Percentiles rank a stretch among this genome's conserved stretches.
Conservation (phyloP, 2,329 filamentous ascomycete genomes). For the Aspergillus sp. region DNA sequence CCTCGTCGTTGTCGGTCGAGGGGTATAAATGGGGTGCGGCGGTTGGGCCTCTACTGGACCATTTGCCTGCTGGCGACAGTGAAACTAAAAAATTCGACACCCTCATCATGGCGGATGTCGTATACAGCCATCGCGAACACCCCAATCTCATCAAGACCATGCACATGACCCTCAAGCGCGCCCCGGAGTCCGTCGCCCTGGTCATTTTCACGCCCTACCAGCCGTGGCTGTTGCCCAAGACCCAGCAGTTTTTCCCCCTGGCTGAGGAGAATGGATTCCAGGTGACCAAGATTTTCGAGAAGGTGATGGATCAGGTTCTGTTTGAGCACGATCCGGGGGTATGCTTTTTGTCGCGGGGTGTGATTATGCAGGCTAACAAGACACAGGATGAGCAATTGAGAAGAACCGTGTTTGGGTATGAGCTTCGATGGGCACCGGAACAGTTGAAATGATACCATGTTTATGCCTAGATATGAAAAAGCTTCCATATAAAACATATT, state of each 20-base stretch:
- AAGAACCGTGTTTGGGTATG: constrained; percentile 74
- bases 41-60: constrained; percentile 48
- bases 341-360: too few species aligned
- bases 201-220: constrained; percentile 94
- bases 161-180: constrained; percentile 53
- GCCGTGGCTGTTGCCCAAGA: constrained; percentile 79
- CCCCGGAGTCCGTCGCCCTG: constrained; percentile 54
- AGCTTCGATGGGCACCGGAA: constrained; percentile 54
- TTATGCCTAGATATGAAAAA: not conserved
- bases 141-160: constrained; percentile 66
- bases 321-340: constrained; percentile 76
- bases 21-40: constrained; percentile 81
- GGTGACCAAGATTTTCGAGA: constrained; percentile 73
- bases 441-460: constrained; percentile 14
- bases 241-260: constrained; percentile 77
- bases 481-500: not conserved
- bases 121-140: constrained; percentile 89
- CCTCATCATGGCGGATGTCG: constrained; percentile 75
- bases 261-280: constrained; percentile 61
- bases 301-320: constrained; percentile 74
- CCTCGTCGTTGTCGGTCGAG: constrained; percentile 47
- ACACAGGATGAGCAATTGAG: constrained; percentile 60
- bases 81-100: constrained; percentile 56
- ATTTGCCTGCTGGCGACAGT: constrained; percentile 39
- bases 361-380: too few species aligned